Evolutionary conservation across 2,329 filamentous ascomycete species (phyloP), one percentile per base, ranked within the genome.

Genomic region (Neospermospora avenae): DNA sequence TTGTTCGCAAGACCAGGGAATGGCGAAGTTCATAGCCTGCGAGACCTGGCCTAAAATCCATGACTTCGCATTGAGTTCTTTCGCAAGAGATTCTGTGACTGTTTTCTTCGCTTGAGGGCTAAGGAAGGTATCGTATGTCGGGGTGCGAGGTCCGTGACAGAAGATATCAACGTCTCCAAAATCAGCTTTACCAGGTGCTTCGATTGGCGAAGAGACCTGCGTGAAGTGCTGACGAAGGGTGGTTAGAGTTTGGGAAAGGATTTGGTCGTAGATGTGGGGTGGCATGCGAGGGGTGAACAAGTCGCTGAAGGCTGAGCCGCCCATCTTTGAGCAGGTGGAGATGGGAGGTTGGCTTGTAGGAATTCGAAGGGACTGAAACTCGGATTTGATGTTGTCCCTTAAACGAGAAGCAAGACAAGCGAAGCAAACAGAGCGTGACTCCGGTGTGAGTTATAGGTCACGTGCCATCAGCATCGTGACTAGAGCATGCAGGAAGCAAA

Each of bases 131-230:
- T 67, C 51, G 41, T 64, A 67, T 0, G 51, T 20, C 1, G 58
- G 13, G 20, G 48, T 14, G 4, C 62, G 56, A 25, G 75, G 73
- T 34, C 71, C 70, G 0, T 77, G 75, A 1, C 90, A 80, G 1
- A 91, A 73, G 60, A 93, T 78, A 73, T 95, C 90, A 39, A 96
- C 76, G 65, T 95, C 91, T 20, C 90, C 91, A 68, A 84, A 81
- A 66, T 85, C 82, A 0, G 65, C 44, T 73, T 95, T 95, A 1
- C 72, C 85, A 0, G 90, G 89, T 0, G 83, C 87, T 65, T 91
- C 88, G 28, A 87, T 81, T 0, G 89, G 85, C 0, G 81, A 78
- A 0, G 78, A 80, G 4, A 89, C 84, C 7, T 75, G 76, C 0
- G 74, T 57, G 66, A 84, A 91, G 3, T 87, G 73, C 1, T 75